phyloP scores from a whole-genome alignment of 2,329 filamentous ascomycete species.

The Graphium sp. region DNA sequence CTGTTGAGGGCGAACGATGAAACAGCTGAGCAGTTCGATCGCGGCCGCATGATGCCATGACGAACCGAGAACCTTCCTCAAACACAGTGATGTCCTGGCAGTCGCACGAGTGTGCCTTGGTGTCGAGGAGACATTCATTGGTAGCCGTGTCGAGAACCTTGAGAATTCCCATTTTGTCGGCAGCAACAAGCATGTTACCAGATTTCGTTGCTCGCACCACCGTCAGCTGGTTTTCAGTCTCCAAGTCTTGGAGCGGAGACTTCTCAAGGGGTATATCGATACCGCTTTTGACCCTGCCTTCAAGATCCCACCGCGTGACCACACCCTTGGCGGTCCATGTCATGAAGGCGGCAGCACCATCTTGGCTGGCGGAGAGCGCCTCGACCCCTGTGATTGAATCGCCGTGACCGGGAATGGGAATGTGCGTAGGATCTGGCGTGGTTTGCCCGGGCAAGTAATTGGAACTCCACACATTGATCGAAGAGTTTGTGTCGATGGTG shows the following conservation, averaged over 20 bases:
- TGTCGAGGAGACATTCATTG: slow-evolving; percentile 46
- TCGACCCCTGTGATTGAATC: slow-evolving; percentile 60
- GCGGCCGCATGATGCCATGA: slow-evolving; percentile 70
- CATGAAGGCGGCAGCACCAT: slow-evolving; percentile 52
- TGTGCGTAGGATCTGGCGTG: slow-evolving; percentile 21
- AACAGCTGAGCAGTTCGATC: slow-evolving; percentile 95
- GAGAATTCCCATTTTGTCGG: slow-evolving; percentile 75
- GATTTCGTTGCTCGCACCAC: slow-evolving; percentile 42
- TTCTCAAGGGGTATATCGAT: slow-evolving; percentile 57
- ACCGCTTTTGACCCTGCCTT: slow-evolving; percentile 50
- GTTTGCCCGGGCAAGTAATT: slow-evolving; percentile 23
- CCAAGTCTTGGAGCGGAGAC: slow-evolving; percentile 28
- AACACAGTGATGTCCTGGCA: slow-evolving; percentile 67
- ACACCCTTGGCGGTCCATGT: slow-evolving; percentile 77
- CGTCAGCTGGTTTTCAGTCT: slow-evolving; percentile 39
- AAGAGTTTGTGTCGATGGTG: slow-evolving; percentile 58
- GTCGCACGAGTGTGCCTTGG: slow-evolving; percentile 75
- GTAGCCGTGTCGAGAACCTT: slow-evolving; percentile 48
- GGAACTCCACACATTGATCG: slow-evolving; percentile 50
- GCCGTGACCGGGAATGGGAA: slow-evolving; percentile 44
- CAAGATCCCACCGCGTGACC: slow-evolving; percentile 66
- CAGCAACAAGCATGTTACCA: slow-evolving; percentile 56
- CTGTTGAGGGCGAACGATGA: slow-evolving; percentile 28
- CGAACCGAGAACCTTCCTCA: slow-evolving; percentile 35
- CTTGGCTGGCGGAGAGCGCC: slow-evolving; percentile 41